These are phyloP conservation scores for Suillus subaureus DNA, from an alignment of 768 basidiomycete species.

Conservation along the genomic window DNA sequence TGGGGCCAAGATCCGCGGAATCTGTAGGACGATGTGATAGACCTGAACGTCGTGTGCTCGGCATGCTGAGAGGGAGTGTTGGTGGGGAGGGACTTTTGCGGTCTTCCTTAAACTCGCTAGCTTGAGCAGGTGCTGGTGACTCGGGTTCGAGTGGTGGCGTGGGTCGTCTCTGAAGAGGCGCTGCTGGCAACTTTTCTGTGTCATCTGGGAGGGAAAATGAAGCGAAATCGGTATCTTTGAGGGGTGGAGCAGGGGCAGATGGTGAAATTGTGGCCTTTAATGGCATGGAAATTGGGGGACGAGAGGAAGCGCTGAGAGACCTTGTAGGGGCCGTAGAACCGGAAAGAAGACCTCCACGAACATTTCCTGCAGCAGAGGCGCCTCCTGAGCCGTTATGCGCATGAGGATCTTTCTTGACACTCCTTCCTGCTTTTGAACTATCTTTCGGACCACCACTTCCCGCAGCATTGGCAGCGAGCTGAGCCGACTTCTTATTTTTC, in stretches of 20 bases:
- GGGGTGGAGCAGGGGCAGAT: constrained; percentile 76
- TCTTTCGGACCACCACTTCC: constrained; percentile 34
- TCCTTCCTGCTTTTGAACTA: constrained; percentile 37
- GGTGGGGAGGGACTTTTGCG: constrained; percentile 43
- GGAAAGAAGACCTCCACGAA: constrained; percentile 33
- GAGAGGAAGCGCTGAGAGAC: constrained; percentile 42
- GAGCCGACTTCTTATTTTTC: constrained; percentile 95
- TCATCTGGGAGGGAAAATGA: constrained; percentile 71
- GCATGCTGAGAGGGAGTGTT: constrained; percentile 54
- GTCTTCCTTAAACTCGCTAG: constrained; percentile 19
- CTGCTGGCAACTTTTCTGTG: constrained; percentile 45
- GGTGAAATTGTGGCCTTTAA: constrained; percentile 75
- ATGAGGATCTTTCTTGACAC: constrained; percentile 39
- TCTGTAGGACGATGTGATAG: constrained; percentile 37
- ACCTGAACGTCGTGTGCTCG: constrained; percentile 47
- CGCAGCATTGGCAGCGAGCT: constrained; percentile 54
- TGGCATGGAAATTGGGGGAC: constrained; percentile 65
- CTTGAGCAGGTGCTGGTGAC: constrained; percentile 12
- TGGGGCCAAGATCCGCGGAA: constrained; percentile 72
- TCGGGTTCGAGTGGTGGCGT: constrained; percentile 10
- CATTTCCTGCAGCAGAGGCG: constrained; percentile 14
- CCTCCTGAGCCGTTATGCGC: constrained; percentile 20
- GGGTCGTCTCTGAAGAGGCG: constrained; percentile 39
- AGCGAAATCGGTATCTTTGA: constrained; percentile 75
- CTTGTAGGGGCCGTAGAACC: constrained; percentile 76